Conservation (phyloP, 1,284 basidiomycete species). For the Apiotrichum sp. region DNA sequence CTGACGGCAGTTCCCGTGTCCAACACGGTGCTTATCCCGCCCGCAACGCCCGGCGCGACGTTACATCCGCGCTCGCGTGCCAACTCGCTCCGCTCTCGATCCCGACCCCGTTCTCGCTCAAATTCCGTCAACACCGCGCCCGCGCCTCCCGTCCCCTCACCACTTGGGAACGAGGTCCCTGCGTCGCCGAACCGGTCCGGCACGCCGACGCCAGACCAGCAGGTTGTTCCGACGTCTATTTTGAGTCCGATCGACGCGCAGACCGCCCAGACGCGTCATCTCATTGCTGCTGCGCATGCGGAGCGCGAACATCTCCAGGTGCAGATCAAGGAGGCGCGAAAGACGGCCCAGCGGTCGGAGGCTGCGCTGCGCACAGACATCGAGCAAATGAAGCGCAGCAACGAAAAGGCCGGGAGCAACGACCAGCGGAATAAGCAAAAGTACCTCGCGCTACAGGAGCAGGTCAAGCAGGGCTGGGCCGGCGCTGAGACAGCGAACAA, state of each 20-base stretch:
- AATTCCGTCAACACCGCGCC: constrained; percentile 34
- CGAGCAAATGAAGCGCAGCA: constrained; percentile 43
- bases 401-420: constrained; percentile 42
- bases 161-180: constrained; percentile 10
- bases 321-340: constrained; percentile 45
- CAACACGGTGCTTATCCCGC: constrained; percentile 36
- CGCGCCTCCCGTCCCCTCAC: constrained; percentile 16
- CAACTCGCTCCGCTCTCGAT: constrained; percentile 43
- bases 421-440: constrained; percentile 46
- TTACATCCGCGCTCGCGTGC: constrained; percentile 40
- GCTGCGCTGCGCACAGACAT: constrained; percentile 43
- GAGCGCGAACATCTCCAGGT: constrained; percentile 42
- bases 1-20: constrained; percentile 24
- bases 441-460: constrained; percentile 45
- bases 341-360: constrained; percentile 43
- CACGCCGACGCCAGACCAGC: constrained; percentile 7
- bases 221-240: constrained; percentile 30
- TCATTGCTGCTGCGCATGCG: constrained; percentile 36
- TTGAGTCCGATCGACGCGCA: constrained; percentile 38
- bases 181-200: constrained; percentile 8
- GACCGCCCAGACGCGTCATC: constrained; percentile 39
- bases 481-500: constrained; percentile 39
- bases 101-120: constrained; percentile 41
- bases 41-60: constrained; percentile 18
- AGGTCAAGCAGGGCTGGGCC: constrained; percentile 47